Base-by-base conservation (phyloP, 495 filamentous ascomycete genomes). In the Aspergillus bridgeri region DNA sequence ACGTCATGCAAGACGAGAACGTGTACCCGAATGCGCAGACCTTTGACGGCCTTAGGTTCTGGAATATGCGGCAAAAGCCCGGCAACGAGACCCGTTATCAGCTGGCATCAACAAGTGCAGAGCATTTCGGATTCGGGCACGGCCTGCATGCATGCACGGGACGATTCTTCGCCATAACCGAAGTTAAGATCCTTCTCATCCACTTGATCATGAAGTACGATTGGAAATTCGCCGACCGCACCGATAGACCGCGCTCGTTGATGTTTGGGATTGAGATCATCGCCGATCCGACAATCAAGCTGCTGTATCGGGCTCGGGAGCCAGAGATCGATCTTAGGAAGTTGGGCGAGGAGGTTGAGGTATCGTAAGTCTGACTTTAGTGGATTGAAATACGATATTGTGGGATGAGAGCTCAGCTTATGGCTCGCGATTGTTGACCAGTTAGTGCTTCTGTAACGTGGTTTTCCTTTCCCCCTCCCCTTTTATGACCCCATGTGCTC, bases 121-220 rank as follows among this genome's bases (percentile, higher is more conserved):
- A 78, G 22, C 68, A 76, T 54, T 66, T 77, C 6, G 66, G 61
- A 0, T 84, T 82, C 53, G 80, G 81, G 0, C 70, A 77, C 49
- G 81, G 82, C 6, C 52, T 67, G 38, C 79, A 86, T 53, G 81
- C 84, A 0, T 83, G 81, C 53, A 79, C 81, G 5, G 81, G 81
- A 0, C 67, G 81, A 13, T 81, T 83, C 63, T 81, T 83, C 53
- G 81, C 80, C 2, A 62, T 67, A 2, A 71, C 75, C 45, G 78
- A 81, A 66, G 62, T 76, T 27, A 83, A 84, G 57, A 73, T 81
- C 53, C 17, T 69, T 51, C 57, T 72, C 5, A 45, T 67, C 18
- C 75, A 81, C 56, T 53, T 83, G 21, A 54, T 88, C 29, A 60
- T 83, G 42, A 76, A 77, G 48, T 87, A 84, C 52, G 84, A 89